Conservation (phyloP, 1,284 basidiomycete genomes). For the Neotropicomus parvogracilis region DNA sequence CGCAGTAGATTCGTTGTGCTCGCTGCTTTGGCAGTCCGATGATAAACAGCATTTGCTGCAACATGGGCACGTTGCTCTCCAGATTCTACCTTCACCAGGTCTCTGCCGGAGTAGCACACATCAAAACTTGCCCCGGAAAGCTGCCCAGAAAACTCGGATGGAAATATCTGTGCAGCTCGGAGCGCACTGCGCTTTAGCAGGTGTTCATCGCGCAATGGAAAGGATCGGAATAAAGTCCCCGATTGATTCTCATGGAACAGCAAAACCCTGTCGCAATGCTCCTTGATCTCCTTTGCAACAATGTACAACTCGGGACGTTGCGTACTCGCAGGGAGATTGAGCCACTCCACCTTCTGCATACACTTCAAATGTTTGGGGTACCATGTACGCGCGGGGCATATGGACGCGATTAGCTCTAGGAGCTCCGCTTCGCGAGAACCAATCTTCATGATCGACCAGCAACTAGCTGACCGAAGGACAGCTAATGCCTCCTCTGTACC, state of each 20-base stretch:
- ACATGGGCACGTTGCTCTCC: not conserved
- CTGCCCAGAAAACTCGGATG: not conserved
- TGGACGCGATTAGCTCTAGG: slow-evolving; percentile 32
- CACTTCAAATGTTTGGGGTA: slow-evolving; percentile 31
- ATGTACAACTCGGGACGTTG: not conserved
- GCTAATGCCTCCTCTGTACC: slow-evolving; percentile 46
- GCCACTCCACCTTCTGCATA: not conserved
- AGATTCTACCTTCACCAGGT: not conserved
- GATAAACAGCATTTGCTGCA: not conserved
- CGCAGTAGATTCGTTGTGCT: not conserved
- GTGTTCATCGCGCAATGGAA: not conserved
- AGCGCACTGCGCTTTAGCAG: not conserved
- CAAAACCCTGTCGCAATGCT: not conserved
- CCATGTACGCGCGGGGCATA: slow-evolving; percentile 38
- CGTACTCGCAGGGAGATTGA: not conserved
- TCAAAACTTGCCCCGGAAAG: not conserved
- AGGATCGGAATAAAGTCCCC: not conserved
- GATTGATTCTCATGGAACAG: not conserved
- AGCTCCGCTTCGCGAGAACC: slow-evolving; percentile 29
- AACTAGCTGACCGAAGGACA: slow-evolving; percentile 36
- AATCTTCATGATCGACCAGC: slow-evolving; percentile 39
- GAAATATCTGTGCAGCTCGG: not conserved
- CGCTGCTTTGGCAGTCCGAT: not conserved
- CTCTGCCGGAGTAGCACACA: not conserved
- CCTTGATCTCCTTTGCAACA: not conserved